phyloP scores from a whole-genome alignment of 257 asterid genomes.

The Solanum tarijense region DNA sequence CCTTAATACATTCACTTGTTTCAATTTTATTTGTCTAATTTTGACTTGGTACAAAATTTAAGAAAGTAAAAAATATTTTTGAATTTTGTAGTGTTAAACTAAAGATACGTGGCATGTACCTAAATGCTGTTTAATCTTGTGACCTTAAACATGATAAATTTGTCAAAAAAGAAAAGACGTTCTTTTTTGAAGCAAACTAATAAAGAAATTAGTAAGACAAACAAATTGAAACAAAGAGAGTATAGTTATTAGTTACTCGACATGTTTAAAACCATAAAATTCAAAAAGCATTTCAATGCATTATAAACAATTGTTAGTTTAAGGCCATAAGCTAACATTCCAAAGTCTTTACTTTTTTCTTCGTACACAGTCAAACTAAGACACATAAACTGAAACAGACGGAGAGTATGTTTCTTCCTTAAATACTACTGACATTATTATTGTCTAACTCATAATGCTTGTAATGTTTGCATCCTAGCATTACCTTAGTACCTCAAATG shows the following conservation, averaged over 20 bases:
- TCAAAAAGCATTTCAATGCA: background rate
- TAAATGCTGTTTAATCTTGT: background rate
- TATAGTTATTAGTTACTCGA: background rate
- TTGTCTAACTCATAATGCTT: background rate
- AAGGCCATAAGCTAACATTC: background rate
- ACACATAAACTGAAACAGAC: no score
- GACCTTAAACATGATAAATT: background rate
- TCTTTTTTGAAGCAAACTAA: no score
- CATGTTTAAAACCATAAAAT: background rate
- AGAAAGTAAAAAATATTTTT: background rate
- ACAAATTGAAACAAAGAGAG: background rate
- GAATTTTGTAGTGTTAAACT: background rate
- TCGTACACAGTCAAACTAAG: background rate
- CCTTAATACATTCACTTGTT: background rate
- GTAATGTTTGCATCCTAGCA: background rate
- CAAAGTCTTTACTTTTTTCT: background rate
- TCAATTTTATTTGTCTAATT: background rate
- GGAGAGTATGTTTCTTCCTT: background rate
- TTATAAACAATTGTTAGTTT: background rate
- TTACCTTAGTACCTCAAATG: background rate
- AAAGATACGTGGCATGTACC: background rate
- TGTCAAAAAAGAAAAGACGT: no score
- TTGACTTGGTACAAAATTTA: fast-evolving
- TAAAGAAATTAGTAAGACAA: background rate
- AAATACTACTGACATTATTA: background rate